Percentiles rank a stretch among this genome's conserved stretches.
These are phyloP conservation scores for Endoconidiophora laricicola DNA, from an alignment of 2,329 filamentous ascomycete species.

Conservation along the genomic window DNA sequence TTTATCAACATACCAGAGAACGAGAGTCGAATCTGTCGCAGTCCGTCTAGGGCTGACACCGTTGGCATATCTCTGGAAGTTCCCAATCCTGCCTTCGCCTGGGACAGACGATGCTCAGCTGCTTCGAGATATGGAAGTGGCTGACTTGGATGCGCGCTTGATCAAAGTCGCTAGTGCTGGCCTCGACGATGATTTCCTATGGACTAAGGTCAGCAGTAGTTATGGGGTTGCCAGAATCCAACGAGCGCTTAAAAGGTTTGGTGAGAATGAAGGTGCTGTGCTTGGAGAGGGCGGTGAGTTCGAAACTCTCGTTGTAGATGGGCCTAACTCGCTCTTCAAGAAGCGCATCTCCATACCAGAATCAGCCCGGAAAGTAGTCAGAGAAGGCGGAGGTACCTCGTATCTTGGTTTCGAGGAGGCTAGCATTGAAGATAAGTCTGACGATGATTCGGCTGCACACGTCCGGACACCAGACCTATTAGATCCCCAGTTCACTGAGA, in stretches of 20 bases:
- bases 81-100: conserved; percentile 49
- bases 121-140: conserved; percentile 63
- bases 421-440: conserved; percentile 29
- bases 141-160: conserved; percentile 72
- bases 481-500: conserved; percentile 40
- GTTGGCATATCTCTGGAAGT: conserved; percentile 86
- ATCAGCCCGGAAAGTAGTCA: conserved; percentile 33
- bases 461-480: conserved; percentile 47
- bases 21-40: conserved; percentile 83
- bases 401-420: conserved; percentile 49
- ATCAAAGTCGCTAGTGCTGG: conserved; percentile 91
- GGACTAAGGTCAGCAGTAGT: conserved; percentile 55
- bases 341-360: conserved; percentile 47
- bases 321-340: conserved; percentile 57
- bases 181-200: conserved; percentile 63
- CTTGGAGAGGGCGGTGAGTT: conserved; percentile 92
- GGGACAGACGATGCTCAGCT: conserved; percentile 35
- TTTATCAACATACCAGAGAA: conserved; percentile 87
- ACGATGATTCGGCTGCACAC: conserved; percentile 6
- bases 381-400: conserved; percentile 61
- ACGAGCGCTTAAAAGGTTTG: conserved; percentile 48
- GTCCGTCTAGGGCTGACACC: conserved; percentile 67
- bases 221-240: conserved; percentile 30
- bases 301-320: conserved; percentile 78
- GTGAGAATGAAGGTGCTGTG: conserved; percentile 47